phyloP scores from a whole-genome alignment of 2,329 filamentous ascomycete species.

The Colletotrichum navitas region DNA sequence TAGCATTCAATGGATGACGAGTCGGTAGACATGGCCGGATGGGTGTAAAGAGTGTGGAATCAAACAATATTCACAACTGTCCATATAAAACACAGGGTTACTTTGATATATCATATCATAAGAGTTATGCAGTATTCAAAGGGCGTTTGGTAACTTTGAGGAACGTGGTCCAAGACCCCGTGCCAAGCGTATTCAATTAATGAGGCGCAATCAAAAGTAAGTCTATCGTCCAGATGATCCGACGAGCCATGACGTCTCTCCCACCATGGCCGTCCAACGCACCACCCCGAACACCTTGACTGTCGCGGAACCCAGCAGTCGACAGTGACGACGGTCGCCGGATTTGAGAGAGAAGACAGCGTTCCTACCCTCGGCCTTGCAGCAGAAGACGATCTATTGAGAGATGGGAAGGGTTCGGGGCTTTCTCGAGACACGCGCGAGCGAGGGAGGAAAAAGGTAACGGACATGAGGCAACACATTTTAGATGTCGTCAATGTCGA shows the following conservation, averaged over 20 bases:
- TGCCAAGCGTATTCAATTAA: slow-evolving; percentile 26
- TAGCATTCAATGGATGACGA: neutral
- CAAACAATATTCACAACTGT: slow-evolving; percentile 6
- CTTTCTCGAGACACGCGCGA: slow-evolving; percentile 12
- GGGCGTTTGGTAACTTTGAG: neutral
- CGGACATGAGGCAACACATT: slow-evolving; percentile 35
- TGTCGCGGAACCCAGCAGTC: slow-evolving; percentile 58
- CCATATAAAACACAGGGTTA: neutral
- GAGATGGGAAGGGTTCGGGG: slow-evolving; percentile 40
- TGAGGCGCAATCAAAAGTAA: slow-evolving; percentile 19
- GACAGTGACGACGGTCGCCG: slow-evolving; percentile 35
- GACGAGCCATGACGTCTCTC: slow-evolving; percentile 71
- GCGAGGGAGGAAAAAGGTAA: slow-evolving; percentile 8
- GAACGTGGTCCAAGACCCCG: neutral
- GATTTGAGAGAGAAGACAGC: slow-evolving; percentile 77
- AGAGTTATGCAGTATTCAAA: neutral
- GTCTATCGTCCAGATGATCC: slow-evolving; percentile 34
- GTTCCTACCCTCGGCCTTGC: slow-evolving; percentile 50
- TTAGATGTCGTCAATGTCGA: slow-evolving; percentile 97
- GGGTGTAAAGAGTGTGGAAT: slow-evolving; percentile 17
- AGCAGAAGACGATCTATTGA: slow-evolving; percentile 5
- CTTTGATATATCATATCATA: neutral
- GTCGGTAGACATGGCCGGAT: neutral
- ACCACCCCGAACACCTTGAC: slow-evolving; percentile 52
- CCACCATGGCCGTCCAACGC: slow-evolving; percentile 62